phyloP scores from a whole-genome alignment of 495 filamentous ascomycete genomes.

The Neurospora hispaniola region DNA sequence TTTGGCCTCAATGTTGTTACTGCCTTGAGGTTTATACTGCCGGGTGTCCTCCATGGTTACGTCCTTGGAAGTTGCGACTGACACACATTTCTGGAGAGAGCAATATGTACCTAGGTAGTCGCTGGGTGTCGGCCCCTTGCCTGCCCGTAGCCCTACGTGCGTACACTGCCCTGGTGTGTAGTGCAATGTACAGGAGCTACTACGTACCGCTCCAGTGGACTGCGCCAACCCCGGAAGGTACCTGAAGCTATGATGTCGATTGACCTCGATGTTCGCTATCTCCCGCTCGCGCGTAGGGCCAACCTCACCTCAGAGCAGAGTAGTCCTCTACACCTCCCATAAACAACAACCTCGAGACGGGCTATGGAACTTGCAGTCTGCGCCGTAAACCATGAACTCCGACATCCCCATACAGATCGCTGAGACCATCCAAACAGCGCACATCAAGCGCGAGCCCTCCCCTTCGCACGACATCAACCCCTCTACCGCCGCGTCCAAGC shows the following conservation, averaged over 20 bases:
- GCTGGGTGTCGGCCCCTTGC: not conserved
- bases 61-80: not conserved
- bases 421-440: constrained; percentile 68
- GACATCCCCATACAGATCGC: constrained; percentile 51
- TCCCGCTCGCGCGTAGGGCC: not conserved
- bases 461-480: constrained; percentile 71
- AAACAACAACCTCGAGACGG: not conserved
- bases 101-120: not conserved
- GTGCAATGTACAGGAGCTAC: not conserved
- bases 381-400: constrained; percentile 19
- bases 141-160: not conserved
- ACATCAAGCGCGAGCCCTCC: constrained; percentile 58
- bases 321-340: not conserved
- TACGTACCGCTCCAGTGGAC: not conserved
- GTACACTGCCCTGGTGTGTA: no score
- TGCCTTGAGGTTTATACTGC: not conserved
- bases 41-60: not conserved
- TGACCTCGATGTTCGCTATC: not conserved
- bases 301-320: not conserved
- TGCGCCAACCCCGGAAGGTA: not conserved
- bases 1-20: not conserved
- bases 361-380: not conserved
- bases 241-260: not conserved
- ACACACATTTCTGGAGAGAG: not conserved
- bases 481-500: constrained; percentile 54